Conservation (phyloP, 371 early-diverging fungal species). For the Lichtheimia ramosa region DNA sequence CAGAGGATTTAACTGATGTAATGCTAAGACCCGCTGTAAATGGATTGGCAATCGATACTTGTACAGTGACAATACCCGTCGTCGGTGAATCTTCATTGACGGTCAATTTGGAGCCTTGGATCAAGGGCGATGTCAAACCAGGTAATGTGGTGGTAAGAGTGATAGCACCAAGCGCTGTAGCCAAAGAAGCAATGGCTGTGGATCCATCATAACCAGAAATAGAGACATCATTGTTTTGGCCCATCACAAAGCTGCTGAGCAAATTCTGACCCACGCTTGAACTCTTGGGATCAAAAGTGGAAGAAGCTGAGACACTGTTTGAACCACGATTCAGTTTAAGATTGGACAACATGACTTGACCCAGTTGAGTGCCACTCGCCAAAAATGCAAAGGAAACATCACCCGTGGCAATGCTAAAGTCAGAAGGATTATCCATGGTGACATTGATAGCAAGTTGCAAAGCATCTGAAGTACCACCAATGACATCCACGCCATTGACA, state of each 20-base stretch:
- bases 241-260: constrained; percentile 53
- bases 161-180: constrained; percentile 44
- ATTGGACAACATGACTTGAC: constrained; percentile 48
- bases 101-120: constrained; percentile 45
- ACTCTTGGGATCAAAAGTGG: constrained; percentile 51
- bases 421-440: constrained; percentile 63
- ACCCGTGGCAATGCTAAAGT: constrained; percentile 55
- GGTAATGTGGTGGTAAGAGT: constrained; percentile 51
- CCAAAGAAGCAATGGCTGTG: constrained; percentile 48
- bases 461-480: constrained; percentile 49
- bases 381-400: constrained; percentile 50
- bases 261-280: constrained; percentile 51
- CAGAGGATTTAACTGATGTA: constrained; percentile 45
- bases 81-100: constrained; percentile 44
- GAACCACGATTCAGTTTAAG: constrained; percentile 50
- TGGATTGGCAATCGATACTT: constrained; percentile 58
- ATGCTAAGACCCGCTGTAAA: constrained; percentile 55
- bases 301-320: constrained; percentile 44
- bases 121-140: constrained; percentile 47
- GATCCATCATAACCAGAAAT: constrained; percentile 49
- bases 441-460: constrained; percentile 55
- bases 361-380: constrained; percentile 43
- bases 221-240: constrained; percentile 45
- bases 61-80: constrained; percentile 48
- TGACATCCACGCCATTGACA: constrained; percentile 60